Evolutionary conservation across 2,329 filamentous ascomycete genomes (phyloP), one percentile per base, ranked within the genome.

Genomic region (Xylaria sp.): DNA sequence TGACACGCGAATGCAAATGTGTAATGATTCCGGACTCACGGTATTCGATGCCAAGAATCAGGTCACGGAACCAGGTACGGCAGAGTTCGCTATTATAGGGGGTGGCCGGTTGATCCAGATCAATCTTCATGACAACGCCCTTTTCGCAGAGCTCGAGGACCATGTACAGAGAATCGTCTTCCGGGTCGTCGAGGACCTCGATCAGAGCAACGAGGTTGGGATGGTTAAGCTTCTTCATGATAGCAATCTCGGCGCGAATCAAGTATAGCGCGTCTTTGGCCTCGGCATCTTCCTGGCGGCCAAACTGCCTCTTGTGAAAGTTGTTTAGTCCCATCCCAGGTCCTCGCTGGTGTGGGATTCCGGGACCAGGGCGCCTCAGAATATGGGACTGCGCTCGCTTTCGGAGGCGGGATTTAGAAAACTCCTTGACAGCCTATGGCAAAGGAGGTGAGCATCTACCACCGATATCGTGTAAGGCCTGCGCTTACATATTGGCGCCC

Each of bases 121-220:
- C 93, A 64, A 99, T 93, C 76, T 94, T 95, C 94, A 98, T 98
- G 60, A 98, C 89, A 24, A 98, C 95, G 0, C 96, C 96, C 79
- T 98, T 98, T 77, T 97, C 96, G 83, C 96, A 99, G 93, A 98
- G 97, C 79, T 99, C 96, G 79, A 99, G 87, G 24, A 99, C 96
- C 93, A 99, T 98, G 82, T 98, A 99, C 12, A 99, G 82, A 2
- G 94, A 97, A 79, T 99, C 96, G 77, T 98, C 94, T 56, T 95
- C 91, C 0, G 96, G 95, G 77, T 98, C 96, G 78, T 98, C 96
- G 60, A 99, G 84, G 2, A 99, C 96, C 81, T 99, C 96, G 72
- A 97, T 93, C 59, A 99, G 83, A 54, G 92, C 90, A 14, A 98
- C 95, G n/a, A 99, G 84, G 77, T 98, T 99, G 32, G 90, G 91